Evolutionary conservation across 345 rosid species (phyloP).

Genomic region (Lagerstroemia speciosa): DNA sequence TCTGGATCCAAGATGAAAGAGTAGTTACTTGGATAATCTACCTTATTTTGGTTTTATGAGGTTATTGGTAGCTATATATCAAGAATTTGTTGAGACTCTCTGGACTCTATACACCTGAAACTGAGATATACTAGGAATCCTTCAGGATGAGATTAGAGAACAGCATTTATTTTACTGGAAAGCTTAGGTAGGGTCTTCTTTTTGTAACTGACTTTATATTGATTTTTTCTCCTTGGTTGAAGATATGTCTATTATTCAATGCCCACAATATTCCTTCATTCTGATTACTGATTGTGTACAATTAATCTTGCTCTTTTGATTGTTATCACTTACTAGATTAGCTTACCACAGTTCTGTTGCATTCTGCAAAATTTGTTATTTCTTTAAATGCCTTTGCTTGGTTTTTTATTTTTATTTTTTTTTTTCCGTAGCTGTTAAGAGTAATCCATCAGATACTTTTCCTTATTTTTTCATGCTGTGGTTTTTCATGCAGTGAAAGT

Average conservation of each 20-base stretch:
- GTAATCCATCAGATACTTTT: not conserved
- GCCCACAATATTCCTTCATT: not conserved
- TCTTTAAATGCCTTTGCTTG: not conserved
- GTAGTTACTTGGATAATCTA: not conserved
- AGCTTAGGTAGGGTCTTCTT: no score
- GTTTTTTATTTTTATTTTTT: not conserved
- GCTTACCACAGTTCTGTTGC: not conserved
- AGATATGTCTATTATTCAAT: not conserved
- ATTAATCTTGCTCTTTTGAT: not conserved
- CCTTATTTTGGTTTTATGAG: not conserved
- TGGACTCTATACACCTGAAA: not conserved
- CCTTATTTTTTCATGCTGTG: constrained; percentile 3
- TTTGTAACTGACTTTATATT: not conserved
- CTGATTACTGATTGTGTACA: not conserved
- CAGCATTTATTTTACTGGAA: not conserved
- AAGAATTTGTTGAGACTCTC: not conserved
- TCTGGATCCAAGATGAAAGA: not conserved
- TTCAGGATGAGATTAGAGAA: not conserved
- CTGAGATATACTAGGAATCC: not conserved
- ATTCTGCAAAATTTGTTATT: not conserved
- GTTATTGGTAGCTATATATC: not conserved
- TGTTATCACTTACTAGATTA: not conserved
- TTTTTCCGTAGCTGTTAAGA: not conserved
- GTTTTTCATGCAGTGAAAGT: constrained; percentile 41
- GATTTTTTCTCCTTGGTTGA: not conserved